phyloP scores from a whole-genome alignment of 345 rosid species.

The Sonneratia alba region DNA sequence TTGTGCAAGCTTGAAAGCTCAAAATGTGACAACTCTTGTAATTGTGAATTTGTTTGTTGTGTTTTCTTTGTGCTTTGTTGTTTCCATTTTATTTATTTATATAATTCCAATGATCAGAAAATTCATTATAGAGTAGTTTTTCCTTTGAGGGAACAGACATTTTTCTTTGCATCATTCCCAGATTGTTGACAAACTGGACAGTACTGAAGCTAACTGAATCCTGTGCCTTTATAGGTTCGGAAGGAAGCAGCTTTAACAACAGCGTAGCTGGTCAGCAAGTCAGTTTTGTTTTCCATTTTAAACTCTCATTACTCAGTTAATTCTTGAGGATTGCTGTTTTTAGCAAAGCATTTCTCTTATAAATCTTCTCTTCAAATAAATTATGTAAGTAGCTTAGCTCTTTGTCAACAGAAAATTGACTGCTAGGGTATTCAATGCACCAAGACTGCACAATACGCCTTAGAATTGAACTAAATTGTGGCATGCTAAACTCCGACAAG shows the following conservation, averaged over 20 bases:
- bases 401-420: background rate
- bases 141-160: background rate
- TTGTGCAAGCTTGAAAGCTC: background rate
- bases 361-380: background rate
- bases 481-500: background rate
- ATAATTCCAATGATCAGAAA: background rate
- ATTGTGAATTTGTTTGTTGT: background rate
- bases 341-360: background rate
- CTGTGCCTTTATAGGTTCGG: slow-evolving; percentile 40
- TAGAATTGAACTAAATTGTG: background rate
- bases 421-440: background rate
- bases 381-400: too few species aligned
- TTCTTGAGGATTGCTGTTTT: background rate
- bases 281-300: slow-evolving; percentile 24
- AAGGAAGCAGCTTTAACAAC: slow-evolving; percentile 79
- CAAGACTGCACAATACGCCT: background rate
- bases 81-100: background rate
- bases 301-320: slow-evolving; percentile 4
- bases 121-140: too few species aligned
- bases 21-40: background rate
- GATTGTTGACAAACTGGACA: too few species aligned
- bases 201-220: background rate
- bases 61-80: background rate
- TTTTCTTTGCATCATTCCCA: background rate
- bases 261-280: slow-evolving; percentile 95